Percentiles rank a stretch among this genome's conserved stretches.
Conservation (phyloP, 495 filamentous ascomycete species). For the Cryomyces antarcticus region DNA sequence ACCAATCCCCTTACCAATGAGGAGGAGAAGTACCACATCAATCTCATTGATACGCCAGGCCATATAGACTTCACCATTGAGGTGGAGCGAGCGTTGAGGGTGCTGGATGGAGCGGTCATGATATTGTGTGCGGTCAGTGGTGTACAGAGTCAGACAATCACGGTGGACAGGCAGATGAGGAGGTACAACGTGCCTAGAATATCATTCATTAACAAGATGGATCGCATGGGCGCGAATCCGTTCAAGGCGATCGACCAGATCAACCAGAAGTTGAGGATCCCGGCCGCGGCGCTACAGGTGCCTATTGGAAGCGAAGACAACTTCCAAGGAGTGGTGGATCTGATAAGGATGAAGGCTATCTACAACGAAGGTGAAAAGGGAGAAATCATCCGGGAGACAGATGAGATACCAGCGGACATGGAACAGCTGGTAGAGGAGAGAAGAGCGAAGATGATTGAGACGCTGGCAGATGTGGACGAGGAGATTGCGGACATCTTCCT, state of each 20-base stretch:
- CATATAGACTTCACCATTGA: constrained; percentile 99
- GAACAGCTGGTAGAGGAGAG: constrained; percentile 57
- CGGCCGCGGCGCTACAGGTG: constrained; percentile 84
- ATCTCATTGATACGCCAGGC: constrained; percentile 95
- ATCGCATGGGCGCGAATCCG: constrained; percentile 94
- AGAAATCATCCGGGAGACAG: constrained; percentile 46
- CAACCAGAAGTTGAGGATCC: constrained; percentile 79
- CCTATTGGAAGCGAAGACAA: constrained; percentile 86
- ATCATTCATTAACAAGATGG: constrained; percentile 99
- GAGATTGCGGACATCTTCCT: constrained; percentile 95
- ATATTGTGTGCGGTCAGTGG: constrained; percentile 95
- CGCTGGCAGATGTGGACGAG: constrained; percentile 91
- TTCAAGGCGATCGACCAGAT: constrained; percentile 97
- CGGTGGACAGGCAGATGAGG: constrained; percentile 96
- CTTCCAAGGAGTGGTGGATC: constrained; percentile 85
- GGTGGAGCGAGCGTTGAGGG: constrained; percentile 87
- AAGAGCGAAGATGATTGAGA: constrained; percentile 72
- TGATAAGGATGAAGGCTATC: constrained; percentile 80
- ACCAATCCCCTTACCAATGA: constrained; percentile 43
- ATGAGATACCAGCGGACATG: constrained; percentile 62
- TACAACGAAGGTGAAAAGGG: constrained; percentile 76
- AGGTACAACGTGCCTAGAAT: constrained; percentile 92
- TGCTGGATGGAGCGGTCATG: constrained; percentile 95
- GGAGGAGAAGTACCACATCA: constrained; percentile 88
- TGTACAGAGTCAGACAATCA: constrained; percentile 95